Evolutionary conservation across 495 filamentous ascomycete species (phyloP).

Genomic region (Platismatia glauca): DNA sequence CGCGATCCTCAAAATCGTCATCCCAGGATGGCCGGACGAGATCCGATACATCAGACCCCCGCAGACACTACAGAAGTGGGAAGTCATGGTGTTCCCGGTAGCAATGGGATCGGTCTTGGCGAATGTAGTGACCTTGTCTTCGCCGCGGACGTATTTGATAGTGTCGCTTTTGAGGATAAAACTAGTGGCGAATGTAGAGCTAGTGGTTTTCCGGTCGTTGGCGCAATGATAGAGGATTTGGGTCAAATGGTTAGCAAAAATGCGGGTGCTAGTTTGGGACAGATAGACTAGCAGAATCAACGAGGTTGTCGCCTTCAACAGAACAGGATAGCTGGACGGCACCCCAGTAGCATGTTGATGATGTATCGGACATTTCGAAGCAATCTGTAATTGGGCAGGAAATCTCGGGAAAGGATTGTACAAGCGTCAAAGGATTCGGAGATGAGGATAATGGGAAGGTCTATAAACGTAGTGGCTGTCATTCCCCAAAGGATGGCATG

Average conservation of each 20-base stretch:
- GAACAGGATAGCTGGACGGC: background rate
- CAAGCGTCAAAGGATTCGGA: too few species aligned
- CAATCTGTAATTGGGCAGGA: too few species aligned
- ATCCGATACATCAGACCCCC: background rate
- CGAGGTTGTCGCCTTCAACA: background rate
- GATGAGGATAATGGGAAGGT: too few species aligned
- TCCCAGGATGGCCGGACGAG: background rate
- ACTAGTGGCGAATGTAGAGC: background rate
- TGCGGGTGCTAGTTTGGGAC: background rate
- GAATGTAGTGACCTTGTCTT: background rate
- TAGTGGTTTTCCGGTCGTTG: background rate
- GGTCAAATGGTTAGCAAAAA: background rate
- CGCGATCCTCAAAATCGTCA: background rate
- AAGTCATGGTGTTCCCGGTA: background rate
- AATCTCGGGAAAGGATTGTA: too few species aligned
- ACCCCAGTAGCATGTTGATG: background rate
- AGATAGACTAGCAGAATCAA: background rate
- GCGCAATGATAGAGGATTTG: background rate
- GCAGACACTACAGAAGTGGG: background rate
- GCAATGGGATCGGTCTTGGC: background rate
- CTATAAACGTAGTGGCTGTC: too few species aligned
- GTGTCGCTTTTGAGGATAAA: background rate
- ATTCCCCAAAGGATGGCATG: too few species aligned
- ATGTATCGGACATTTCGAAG: background rate
- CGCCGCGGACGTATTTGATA: background rate